phyloP scores from a whole-genome alignment of 306 rosid genomes.

The Urtica urens region DNA sequence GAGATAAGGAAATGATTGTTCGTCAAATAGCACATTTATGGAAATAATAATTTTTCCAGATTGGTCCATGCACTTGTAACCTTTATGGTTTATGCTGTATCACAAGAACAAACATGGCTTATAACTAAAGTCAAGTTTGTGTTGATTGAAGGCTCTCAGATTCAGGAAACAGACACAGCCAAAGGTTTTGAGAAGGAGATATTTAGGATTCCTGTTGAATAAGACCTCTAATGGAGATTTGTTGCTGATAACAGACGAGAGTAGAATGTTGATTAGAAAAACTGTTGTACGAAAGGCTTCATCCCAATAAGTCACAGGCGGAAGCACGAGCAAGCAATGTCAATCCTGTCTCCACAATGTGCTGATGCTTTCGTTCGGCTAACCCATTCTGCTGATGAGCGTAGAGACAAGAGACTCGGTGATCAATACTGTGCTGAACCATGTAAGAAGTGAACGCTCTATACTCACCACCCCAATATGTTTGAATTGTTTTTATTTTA shows the following conservation, averaged over 20 bases:
- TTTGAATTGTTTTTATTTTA: background rate
- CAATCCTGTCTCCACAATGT: background rate
- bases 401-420: background rate
- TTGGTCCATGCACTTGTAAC: too few species aligned
- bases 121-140: background rate
- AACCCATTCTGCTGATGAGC: background rate
- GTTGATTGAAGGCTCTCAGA: background rate
- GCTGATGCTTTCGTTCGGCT: background rate
- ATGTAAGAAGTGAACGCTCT: background rate
- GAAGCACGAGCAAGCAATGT: background rate
- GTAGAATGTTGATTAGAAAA: background rate
- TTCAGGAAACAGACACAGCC: background rate
- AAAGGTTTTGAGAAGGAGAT: background rate
- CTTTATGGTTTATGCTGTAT: too few species aligned
- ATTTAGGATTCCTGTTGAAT: background rate
- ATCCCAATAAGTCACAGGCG: background rate
- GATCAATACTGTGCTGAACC: background rate
- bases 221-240: background rate
- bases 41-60: background rate
- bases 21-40: background rate
- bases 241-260: background rate
- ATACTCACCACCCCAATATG: background rate
- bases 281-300: background rate
- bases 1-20: background rate
- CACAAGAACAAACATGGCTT: background rate